Percentiles rank a stretch among this genome's conserved stretches.
Conservation (phyloP, 2,329 filamentous ascomycete species). For the Penicillium brasilianum region DNA sequence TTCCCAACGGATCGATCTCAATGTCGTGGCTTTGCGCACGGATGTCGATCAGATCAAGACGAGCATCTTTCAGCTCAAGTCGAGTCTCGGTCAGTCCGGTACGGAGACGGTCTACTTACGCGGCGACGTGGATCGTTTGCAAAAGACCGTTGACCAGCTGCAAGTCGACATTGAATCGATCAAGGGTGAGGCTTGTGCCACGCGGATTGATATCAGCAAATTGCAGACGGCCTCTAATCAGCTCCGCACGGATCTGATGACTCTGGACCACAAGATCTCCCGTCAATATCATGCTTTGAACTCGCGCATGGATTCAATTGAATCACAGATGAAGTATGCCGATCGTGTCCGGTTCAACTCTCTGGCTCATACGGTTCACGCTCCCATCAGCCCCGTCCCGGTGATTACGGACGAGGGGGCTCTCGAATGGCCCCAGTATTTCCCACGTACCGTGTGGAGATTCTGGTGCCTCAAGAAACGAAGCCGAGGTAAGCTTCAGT, state of each 20-base stretch:
- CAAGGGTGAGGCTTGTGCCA: conserved; percentile 41
- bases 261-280: conserved; percentile 41
- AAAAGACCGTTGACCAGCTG: conserved; percentile 45
- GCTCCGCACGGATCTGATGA: conserved; percentile 44
- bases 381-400: conserved; percentile 46
- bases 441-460: conserved; percentile 47
- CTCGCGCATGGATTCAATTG: conserved; percentile 29
- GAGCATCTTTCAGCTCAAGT: conserved; percentile 43
- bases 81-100: conserved; percentile 37
- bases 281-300: conserved; percentile 35
- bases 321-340: conserved; percentile 33
- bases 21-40: conserved; percentile 41
- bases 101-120: conserved; percentile 44
- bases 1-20: conserved; percentile 43
- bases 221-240: conserved; percentile 43
- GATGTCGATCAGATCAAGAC: conserved; percentile 45
- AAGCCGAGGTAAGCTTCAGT: conserved; percentile 42
- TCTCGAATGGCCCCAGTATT: conserved; percentile 44
- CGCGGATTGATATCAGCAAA: conserved; percentile 45
- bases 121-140: conserved; percentile 44
- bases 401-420: conserved; percentile 42
- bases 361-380: conserved; percentile 43
- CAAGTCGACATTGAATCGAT: conserved; percentile 43
- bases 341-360: conserved; percentile 49
- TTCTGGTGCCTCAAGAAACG: conserved; percentile 51